phyloP scores from a whole-genome alignment of 345 rosid species.

The Gossypium mustelinum region DNA sequence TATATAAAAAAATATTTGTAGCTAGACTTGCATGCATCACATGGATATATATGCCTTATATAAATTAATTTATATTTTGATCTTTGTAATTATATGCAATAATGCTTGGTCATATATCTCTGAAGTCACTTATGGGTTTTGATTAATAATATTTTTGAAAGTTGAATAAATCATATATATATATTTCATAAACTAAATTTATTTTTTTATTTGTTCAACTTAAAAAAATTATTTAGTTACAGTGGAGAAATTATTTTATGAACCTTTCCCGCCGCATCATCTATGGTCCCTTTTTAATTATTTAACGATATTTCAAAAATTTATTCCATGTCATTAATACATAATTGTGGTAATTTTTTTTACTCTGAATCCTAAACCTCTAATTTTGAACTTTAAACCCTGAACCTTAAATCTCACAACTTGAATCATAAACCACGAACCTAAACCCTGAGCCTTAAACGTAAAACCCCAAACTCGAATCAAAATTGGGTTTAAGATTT shows the following conservation, averaged over 20 bases:
- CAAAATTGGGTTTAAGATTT: too few species aligned
- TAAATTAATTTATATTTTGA: neutral
- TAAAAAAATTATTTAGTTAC: neutral
- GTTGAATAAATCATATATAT: neutral
- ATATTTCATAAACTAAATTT: neutral
- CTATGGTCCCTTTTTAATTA: too few species aligned
- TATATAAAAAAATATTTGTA: neutral
- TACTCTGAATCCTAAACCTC: too few species aligned
- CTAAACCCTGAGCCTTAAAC: fast-evolving
- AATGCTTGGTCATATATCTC: neutral
- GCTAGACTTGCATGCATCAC: neutral
- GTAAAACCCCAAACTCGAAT: too few species aligned
- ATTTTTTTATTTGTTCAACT: neutral
- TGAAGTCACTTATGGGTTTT: neutral
- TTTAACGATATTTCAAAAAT: too few species aligned
- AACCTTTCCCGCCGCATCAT: too few species aligned
- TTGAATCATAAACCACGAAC: fast-evolving
- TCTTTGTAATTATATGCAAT: neutral
- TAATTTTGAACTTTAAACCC: fast-evolving
- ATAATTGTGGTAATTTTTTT: too few species aligned
- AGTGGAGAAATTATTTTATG: neutral
- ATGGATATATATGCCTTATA: neutral
- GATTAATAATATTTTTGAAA: neutral
- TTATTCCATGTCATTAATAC: too few species aligned
- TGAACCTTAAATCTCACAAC: too few species aligned